A percentile compares a stretch with the other conserved stretches of the same genome.
Conservation (phyloP, 176 grass and related monocot species). For the Cymbopogon citratus region DNA sequence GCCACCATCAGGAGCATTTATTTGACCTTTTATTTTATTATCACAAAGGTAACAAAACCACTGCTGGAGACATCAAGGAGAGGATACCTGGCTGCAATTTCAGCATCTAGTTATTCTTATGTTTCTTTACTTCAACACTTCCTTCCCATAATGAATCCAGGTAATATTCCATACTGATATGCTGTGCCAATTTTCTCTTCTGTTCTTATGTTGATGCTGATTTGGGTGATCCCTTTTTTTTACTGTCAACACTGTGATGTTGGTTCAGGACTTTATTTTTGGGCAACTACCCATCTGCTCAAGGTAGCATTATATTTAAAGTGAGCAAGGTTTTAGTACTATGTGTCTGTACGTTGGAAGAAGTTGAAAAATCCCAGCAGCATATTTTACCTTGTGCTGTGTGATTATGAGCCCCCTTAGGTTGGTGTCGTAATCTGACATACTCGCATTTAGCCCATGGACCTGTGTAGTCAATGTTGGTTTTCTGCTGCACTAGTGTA, state of each 20-base stretch:
- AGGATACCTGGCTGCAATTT: constrained; percentile 90
- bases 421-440: not conserved
- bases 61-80: constrained; percentile 92
- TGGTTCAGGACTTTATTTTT: not conserved
- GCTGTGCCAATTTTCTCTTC: not conserved
- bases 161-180: constrained; percentile 44
- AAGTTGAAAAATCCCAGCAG: not conserved
- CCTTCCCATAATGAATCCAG: constrained; percentile 95
- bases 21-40: not conserved
- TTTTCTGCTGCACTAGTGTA: not conserved
- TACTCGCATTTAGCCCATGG: not conserved
- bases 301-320: not conserved
- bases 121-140: constrained; percentile 91
- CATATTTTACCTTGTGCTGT: not conserved
- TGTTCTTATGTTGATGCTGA: not conserved
- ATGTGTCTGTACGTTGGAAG: not conserved
- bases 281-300: not conserved
- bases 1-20: not conserved
- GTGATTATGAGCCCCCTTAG: not conserved
- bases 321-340: not conserved
- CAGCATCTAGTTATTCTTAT: constrained; percentile 94
- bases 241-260: constrained; percentile 52
- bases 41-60: constrained; percentile 69
- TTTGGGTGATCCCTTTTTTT: not conserved
- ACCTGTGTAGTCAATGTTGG: not conserved